These are phyloP conservation scores for Lactarius deliciosus DNA, from an alignment of 768 basidiomycete species.

Conservation along the genomic window DNA sequence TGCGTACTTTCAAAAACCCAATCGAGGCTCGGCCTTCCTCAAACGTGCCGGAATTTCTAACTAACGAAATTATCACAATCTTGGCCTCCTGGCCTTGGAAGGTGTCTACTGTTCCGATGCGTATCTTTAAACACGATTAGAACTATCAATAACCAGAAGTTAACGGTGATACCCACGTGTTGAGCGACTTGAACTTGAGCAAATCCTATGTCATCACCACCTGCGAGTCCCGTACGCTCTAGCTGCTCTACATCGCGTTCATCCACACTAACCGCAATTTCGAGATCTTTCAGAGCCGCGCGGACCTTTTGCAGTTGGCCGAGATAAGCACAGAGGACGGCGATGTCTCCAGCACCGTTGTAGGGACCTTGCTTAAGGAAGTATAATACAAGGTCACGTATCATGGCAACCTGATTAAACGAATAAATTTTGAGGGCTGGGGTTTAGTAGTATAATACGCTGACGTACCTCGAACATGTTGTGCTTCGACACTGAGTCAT, in stretches of 20 bases:
- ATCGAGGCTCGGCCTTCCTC: constrained; percentile 44
- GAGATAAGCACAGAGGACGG: constrained; percentile 54
- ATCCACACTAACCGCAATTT: constrained; percentile 65
- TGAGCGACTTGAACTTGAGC: constrained; percentile 53
- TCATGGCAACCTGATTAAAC: constrained; percentile 41
- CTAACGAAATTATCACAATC: constrained; percentile 72
- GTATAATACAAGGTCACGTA: constrained; percentile 53
- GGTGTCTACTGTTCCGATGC: constrained; percentile 72
- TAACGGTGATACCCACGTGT: constrained; percentile 42
- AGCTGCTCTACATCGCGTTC: constrained; percentile 67
- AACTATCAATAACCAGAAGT: constrained; percentile 20
- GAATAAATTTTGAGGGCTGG: background rate
- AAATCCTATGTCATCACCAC: constrained; percentile 40
- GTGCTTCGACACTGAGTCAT: constrained; percentile 63
- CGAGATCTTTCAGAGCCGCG: constrained; percentile 40
- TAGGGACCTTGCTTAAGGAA: constrained; percentile 54
- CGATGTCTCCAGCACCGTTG: constrained; percentile 49
- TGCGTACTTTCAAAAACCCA: constrained; percentile 68
- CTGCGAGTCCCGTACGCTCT: constrained; percentile 47
- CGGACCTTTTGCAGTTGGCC: constrained; percentile 50
- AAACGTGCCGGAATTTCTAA: constrained; percentile 62
- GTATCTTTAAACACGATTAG: constrained; percentile 46
- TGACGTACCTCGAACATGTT: constrained; percentile 63
- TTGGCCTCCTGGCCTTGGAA: constrained; percentile 76
- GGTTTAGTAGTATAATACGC: no score